These are phyloP conservation scores for Nitzschia putrida DNA, from an alignment of 108 stramenopile species.

Conservation along the genomic window DNA sequence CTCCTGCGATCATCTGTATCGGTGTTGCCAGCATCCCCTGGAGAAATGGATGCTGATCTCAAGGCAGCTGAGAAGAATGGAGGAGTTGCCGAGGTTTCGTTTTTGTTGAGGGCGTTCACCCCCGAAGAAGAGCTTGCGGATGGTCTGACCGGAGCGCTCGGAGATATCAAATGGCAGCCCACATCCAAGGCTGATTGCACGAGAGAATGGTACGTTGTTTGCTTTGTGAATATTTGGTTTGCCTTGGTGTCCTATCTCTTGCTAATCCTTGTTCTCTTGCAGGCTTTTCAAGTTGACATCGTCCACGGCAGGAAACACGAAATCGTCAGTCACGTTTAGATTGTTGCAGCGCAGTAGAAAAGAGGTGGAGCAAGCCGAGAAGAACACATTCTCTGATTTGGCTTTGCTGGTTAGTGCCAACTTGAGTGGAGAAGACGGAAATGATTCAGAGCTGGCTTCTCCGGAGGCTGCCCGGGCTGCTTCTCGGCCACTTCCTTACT, in stretches of 20 bases:
- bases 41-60: conserved; percentile 51
- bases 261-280: conserved; percentile 2
- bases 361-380: conserved; percentile 49
- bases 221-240: not conserved
- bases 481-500: conserved; percentile 50
- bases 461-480: conserved; percentile 19
- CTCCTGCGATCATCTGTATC: conserved; percentile 60
- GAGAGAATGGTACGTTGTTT: conserved; percentile 61
- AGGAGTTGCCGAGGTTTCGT: conserved; percentile 72
- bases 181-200: conserved; percentile 32
- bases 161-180: conserved; percentile 54
- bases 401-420: conserved; percentile 63
- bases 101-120: conserved; percentile 67
- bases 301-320: conserved; percentile 30
- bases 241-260: not conserved
- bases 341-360: conserved; percentile 58
- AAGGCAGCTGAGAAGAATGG: conserved; percentile 47
- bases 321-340: conserved; percentile 53
- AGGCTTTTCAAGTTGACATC: conserved; percentile 65
- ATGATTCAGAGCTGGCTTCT: conserved; percentile 32
- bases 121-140: conserved; percentile 75
- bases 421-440: conserved; percentile 51
- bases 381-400: conserved; percentile 56
- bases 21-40: conserved; percentile 37
- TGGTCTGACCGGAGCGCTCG: conserved; percentile 57